Percentiles rank a stretch among this genome's conserved stretches.
phyloP scores from a whole-genome alignment of 257 asterid species.

The Linaria vulgaris region DNA sequence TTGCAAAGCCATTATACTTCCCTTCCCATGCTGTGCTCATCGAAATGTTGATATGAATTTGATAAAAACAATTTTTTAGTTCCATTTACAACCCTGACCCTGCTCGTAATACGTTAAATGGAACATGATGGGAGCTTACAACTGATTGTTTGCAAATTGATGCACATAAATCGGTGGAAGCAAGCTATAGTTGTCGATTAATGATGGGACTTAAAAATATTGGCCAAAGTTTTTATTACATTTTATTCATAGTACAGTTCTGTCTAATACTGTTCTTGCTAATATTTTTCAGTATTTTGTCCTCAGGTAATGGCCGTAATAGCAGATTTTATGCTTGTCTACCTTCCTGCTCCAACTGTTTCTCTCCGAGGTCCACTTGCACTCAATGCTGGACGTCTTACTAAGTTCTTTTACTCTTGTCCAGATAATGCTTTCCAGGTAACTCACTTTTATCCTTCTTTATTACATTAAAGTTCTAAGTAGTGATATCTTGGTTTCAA shows the following conservation, averaged over 20 bases:
- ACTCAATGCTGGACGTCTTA: constrained; percentile 65
- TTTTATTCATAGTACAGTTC: not conserved
- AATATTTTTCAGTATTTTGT: constrained; percentile 20
- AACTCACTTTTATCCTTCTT: constrained; percentile 16
- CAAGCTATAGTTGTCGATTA: too few species aligned
- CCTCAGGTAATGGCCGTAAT: constrained; percentile 84
- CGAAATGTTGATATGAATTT: too few species aligned
- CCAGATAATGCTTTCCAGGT: constrained; percentile 98
- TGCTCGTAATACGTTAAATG: not conserved
- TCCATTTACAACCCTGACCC: not conserved
- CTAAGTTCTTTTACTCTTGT: constrained; percentile 76
- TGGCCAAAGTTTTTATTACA: not conserved
- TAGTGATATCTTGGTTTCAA: constrained; percentile 18
- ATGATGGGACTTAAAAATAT: too few species aligned
- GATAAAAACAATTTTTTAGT: too few species aligned
- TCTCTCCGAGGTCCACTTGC: constrained; percentile 77
- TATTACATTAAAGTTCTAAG: constrained; percentile 3
- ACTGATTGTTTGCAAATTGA: too few species aligned
- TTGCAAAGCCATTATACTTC: not conserved
- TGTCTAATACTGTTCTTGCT: not conserved
- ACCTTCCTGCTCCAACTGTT: constrained; percentile 98
- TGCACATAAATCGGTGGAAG: too few species aligned
- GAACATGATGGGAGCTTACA: too few species aligned
- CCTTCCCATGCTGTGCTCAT: not conserved
- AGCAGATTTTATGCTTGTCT: constrained; percentile 98